Percentiles rank a stretch among this genome's conserved stretches.
These are phyloP conservation scores for Ampelomyces quisqualis DNA, from an alignment of 2,329 filamentous ascomycete genomes.

Conservation along the genomic window DNA sequence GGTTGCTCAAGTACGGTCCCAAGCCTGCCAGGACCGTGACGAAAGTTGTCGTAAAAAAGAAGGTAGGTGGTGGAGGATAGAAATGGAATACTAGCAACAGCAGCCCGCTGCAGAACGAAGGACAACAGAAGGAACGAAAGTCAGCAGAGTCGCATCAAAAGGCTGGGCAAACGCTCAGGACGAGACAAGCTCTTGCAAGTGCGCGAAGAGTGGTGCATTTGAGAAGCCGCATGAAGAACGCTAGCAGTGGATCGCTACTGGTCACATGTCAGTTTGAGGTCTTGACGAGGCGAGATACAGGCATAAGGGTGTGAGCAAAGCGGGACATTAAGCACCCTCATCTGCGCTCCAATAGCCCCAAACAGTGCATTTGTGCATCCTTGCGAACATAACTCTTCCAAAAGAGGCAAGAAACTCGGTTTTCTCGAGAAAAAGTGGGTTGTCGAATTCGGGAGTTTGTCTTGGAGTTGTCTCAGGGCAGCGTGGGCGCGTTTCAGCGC, in stretches of 20 bases:
- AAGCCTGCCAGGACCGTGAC: slow-evolving; percentile 41
- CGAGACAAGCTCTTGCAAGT: slow-evolving; percentile 39
- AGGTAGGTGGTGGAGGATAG: slow-evolving; percentile 27
- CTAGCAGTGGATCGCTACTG: slow-evolving; percentile 38
- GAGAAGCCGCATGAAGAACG: slow-evolving; percentile 42
- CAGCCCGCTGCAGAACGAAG: slow-evolving; percentile 43
- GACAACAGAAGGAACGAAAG: slow-evolving; percentile 36
- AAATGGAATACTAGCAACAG: slow-evolving; percentile 39
- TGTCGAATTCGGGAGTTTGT: slow-evolving; percentile 27
- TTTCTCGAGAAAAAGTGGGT: slow-evolving; percentile 25
- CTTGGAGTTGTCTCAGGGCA: slow-evolving; percentile 41
- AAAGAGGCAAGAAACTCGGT: slow-evolving; percentile 14
- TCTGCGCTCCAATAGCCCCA: slow-evolving; percentile 9
- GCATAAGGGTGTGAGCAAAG: slow-evolving; percentile 18
- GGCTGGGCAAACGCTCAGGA: slow-evolving; percentile 39
- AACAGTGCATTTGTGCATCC: slow-evolving; percentile 17
- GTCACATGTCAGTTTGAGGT: slow-evolving; percentile 42
- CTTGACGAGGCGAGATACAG: slow-evolving; percentile 20
- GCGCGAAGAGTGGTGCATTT: slow-evolving; percentile 37
- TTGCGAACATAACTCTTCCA: slow-evolving; percentile 20
- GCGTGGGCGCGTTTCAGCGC: slow-evolving; percentile 36
- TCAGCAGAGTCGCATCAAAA: slow-evolving; percentile 36
- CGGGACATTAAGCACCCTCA: slow-evolving; percentile 31
- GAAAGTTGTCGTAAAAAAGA: slow-evolving; percentile 25
- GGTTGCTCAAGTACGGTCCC: slow-evolving; percentile 25